phyloP scores from a whole-genome alignment of 345 rosid species.

The Populus pruinosa region DNA sequence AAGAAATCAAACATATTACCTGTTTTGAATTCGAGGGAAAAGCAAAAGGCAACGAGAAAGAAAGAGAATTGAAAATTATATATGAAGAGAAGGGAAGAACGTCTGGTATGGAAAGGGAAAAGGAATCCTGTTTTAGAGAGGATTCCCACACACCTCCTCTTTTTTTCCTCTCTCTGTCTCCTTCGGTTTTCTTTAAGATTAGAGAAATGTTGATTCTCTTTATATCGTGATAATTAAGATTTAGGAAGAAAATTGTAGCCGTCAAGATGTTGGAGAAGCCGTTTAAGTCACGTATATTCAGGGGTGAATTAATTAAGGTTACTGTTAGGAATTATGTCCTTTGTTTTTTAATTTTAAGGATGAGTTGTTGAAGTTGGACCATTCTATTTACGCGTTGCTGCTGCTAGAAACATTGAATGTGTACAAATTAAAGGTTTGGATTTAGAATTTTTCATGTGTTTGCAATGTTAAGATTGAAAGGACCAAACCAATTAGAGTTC shows the following conservation, averaged over 20 bases:
- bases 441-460: not conserved
- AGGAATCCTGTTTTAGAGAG: constrained; percentile 16
- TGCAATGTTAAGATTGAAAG: too few relatives aligned
- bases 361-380: not conserved
- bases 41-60: not conserved
- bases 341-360: not conserved
- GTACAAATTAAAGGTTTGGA: too few relatives aligned
- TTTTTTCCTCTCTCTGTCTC: not conserved
- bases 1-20: not conserved
- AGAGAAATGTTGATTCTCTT: not conserved
- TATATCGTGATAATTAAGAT: not conserved
- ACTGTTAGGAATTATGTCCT: not conserved
- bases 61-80: not conserved
- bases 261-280: constrained; percentile 16
- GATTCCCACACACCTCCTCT: constrained; percentile 36
- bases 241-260: not conserved
- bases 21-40: not conserved
- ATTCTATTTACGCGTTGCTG: not conserved
- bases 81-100: not conserved
- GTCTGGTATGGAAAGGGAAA: not conserved
- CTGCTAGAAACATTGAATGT: not conserved
- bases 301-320: not conserved
- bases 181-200: not conserved
- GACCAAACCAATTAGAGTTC: too few relatives aligned
- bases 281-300: constrained; percentile 9